A percentile compares a stretch with the other conserved stretches of the same genome.
These are phyloP conservation scores for Persicaria tinctoria DNA, from an alignment of 148 eudicot genomes.

Conservation along the genomic window DNA sequence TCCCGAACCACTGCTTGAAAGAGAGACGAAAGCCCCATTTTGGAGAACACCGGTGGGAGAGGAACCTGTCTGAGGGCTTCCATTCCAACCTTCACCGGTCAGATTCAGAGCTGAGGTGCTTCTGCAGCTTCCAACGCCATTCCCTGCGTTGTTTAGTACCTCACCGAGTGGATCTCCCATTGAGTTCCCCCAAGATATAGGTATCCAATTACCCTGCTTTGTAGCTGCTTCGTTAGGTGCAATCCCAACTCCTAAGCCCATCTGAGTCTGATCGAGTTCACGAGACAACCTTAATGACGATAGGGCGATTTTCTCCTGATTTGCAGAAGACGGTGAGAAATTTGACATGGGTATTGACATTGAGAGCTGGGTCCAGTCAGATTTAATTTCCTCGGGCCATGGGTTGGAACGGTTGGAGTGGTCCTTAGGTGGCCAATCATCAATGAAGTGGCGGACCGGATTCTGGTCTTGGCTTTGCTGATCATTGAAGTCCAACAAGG, in stretches of 20 bases:
- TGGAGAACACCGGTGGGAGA: conserved; percentile 83
- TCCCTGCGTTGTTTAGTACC: conserved; percentile 23
- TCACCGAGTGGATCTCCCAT: conserved; percentile 88
- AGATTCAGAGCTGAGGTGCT: neutral
- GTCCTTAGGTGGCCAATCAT: conserved; percentile 9
- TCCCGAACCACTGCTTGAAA: conserved; percentile 71
- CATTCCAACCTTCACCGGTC: conserved; percentile 29
- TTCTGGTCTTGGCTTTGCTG: conserved; percentile 33
- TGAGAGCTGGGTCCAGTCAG: conserved; percentile 86
- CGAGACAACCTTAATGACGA: conserved; percentile 40
- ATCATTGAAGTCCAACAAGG: conserved; percentile 34
- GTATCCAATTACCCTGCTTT: conserved; percentile 32
- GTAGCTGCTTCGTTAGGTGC: conserved; percentile 11
- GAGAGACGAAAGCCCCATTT: conserved; percentile 49
- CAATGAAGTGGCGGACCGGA: conserved; percentile 25
- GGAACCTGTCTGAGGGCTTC: conserved; percentile 45
- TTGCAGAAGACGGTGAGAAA: conserved; percentile 41
- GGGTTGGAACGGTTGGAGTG: conserved; percentile 30
- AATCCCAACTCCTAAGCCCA: conserved; percentile 27
- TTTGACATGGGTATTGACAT: conserved; percentile 72
- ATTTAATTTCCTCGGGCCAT: conserved; percentile 59
- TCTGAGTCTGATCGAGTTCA: conserved; percentile 40
- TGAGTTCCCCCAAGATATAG: conserved; percentile 52
- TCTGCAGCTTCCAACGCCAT: neutral
- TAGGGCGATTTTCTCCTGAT: conserved; percentile 33